Conservation (phyloP, 2,329 filamentous ascomycete species). For the Trichoderma aggressivum region DNA sequence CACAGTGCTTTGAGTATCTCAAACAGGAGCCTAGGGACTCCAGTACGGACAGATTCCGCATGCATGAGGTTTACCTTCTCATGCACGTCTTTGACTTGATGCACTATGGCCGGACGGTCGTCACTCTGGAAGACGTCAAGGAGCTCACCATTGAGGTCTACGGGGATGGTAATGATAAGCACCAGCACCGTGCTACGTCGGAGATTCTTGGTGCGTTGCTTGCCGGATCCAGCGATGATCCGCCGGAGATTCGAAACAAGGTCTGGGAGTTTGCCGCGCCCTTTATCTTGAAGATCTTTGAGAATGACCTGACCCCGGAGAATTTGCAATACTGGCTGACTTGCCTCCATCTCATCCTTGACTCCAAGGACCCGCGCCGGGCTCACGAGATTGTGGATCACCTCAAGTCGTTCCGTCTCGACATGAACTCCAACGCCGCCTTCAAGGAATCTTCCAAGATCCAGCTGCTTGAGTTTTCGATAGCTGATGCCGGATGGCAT, state of each 20-base stretch:
- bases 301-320: slow-evolving; percentile 90
- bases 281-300: slow-evolving; percentile 78
- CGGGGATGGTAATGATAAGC: slow-evolving; percentile 92
- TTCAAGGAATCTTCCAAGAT: slow-evolving; percentile 99
- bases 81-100: slow-evolving; percentile 90
- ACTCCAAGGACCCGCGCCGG: slow-evolving; percentile 84
- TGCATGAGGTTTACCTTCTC: slow-evolving; percentile 80
- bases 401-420: slow-evolving; percentile 79
- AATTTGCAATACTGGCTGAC: slow-evolving; percentile 94
- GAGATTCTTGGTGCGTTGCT: slow-evolving; percentile 89
- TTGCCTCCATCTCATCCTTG: slow-evolving; percentile 83
- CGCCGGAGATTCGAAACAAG: slow-evolving; percentile 66
- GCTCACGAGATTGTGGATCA: slow-evolving; percentile 81
- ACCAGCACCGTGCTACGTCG: slow-evolving; percentile 91
- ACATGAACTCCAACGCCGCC: slow-evolving; percentile 92
- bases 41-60: slow-evolving; percentile 79
- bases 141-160: slow-evolving; percentile 74
- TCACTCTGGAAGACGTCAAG: slow-evolving; percentile 84
- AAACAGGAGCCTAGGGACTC: slow-evolving; percentile 92
- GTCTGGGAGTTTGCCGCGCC: slow-evolving; percentile 91
- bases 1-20: slow-evolving; percentile 83
- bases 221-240: slow-evolving; percentile 74
- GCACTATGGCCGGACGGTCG: slow-evolving; percentile 71
- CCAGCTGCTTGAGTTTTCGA: slow-evolving; percentile 80
- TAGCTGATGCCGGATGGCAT: slow-evolving; percentile 91